Evolutionary conservation across 768 basidiomycete species (phyloP).

Genomic region (Termitomyces sp.): DNA sequence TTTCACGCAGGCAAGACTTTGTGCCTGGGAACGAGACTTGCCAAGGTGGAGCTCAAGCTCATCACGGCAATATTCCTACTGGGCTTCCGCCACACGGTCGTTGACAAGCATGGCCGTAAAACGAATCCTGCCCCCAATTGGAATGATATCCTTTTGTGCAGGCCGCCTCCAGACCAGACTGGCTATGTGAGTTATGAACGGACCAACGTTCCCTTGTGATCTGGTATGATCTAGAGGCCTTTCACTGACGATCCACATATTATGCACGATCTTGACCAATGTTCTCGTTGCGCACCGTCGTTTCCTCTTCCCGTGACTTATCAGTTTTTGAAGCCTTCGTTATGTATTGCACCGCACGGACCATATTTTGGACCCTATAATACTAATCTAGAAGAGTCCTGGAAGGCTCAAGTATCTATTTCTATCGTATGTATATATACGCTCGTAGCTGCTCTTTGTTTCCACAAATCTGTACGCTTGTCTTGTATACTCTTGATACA

Average conservation of each 20-base stretch:
- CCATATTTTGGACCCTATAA: slow-evolving; percentile 12
- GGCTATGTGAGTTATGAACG: slow-evolving; percentile 55
- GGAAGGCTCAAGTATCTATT: slow-evolving; percentile 21
- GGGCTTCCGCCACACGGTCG: slow-evolving; percentile 57
- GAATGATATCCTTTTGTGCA: slow-evolving; percentile 74
- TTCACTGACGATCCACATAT: neutral
- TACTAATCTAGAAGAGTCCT: slow-evolving; percentile 13
- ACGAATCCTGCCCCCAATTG: slow-evolving; percentile 59
- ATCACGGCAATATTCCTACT: slow-evolving; percentile 66
- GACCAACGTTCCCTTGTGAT: slow-evolving; percentile 34
- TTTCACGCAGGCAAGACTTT: slow-evolving; percentile 55
- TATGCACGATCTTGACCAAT: slow-evolving; percentile 7
- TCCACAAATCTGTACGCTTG: neutral
- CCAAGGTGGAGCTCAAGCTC: slow-evolving; percentile 72
- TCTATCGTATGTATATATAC: slow-evolving; percentile 21
- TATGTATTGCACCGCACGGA: slow-evolving; percentile 1
- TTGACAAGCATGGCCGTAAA: slow-evolving; percentile 50
- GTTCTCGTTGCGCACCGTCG: slow-evolving; percentile 2
- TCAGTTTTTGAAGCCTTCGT: slow-evolving; percentile 5
- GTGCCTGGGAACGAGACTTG: slow-evolving; percentile 74
- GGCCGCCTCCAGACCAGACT: slow-evolving; percentile 49
- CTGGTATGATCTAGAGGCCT: neutral
- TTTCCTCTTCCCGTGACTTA: neutral
- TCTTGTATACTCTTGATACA: neutral
- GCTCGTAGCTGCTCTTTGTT: slow-evolving; percentile 1